These are phyloP conservation scores for Podaxis sp. DNA, from an alignment of 768 basidiomycete species.

Conservation along the genomic window DNA sequence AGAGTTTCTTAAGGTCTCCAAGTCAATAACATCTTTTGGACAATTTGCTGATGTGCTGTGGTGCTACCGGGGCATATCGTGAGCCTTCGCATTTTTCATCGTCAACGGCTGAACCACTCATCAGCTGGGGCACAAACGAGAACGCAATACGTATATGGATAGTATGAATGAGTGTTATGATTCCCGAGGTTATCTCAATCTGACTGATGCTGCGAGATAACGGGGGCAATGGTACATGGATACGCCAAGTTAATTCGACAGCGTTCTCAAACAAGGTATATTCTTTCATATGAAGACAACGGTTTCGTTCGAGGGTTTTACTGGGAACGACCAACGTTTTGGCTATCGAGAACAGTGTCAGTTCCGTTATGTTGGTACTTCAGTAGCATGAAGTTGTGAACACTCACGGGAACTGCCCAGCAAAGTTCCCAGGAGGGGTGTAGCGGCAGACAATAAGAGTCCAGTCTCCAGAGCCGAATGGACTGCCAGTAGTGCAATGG, in stretches of 20 bases:
- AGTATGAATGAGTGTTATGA: no score
- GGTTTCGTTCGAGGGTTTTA: not conserved
- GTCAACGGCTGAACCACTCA: no score
- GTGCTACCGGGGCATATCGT: no score
- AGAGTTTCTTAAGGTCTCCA: no score
- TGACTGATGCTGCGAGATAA: not conserved
- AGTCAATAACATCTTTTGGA: no score
- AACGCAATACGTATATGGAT: no score
- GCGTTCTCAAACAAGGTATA: not conserved
- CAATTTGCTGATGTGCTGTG: no score
- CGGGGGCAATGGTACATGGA: not conserved
- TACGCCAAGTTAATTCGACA: not conserved
- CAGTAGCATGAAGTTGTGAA: no score
- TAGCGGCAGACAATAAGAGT: constrained; percentile 30
- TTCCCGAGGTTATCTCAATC: not conserved
- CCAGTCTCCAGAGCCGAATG: constrained; percentile 22
- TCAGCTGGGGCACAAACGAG: no score
- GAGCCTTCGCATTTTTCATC: no score
- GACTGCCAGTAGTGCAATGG: constrained; percentile 33
- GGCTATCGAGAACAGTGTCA: not conserved
- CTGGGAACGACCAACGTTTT: constrained; percentile 18
- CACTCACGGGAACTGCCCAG: constrained; percentile 25
- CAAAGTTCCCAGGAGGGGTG: constrained; percentile 27
- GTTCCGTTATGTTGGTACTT: not conserved
- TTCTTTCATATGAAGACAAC: not conserved